Evolutionary conservation across 176 grass and related monocot species (phyloP).

Genomic region (Musa acuminata): DNA sequence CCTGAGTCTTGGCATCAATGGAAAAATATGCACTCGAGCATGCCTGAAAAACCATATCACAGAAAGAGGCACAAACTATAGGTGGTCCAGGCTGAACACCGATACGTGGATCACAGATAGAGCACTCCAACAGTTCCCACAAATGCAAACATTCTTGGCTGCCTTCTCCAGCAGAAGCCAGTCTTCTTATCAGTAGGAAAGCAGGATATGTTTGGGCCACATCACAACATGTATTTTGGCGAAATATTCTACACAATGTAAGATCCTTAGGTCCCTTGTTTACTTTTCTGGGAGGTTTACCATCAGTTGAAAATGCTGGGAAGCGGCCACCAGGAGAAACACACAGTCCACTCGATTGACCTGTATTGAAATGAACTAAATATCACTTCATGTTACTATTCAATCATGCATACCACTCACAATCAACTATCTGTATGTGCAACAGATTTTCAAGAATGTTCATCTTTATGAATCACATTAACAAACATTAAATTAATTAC

Average conservation of each 20-base stretch:
- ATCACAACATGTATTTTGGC: conserved; percentile 78
- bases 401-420: background rate
- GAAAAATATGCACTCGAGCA: conserved; percentile 79
- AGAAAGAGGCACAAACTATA: conserved; percentile 63
- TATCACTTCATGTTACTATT: background rate
- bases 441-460: background rate
- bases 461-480: background rate
- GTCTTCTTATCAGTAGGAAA: conserved; percentile 61
- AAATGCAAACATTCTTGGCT: conserved; percentile 77
- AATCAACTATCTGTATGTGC: background rate
- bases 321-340: conserved; percentile 77
- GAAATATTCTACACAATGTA: conserved; percentile 77
- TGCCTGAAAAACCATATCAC: conserved; percentile 72
- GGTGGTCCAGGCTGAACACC: conserved; percentile 68
- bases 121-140: conserved; percentile 92
- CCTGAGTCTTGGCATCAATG: conserved; percentile 72
- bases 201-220: conserved; percentile 68
- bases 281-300: conserved; percentile 59
- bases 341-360: conserved; percentile 54
- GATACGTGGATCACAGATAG: conserved; percentile 72
- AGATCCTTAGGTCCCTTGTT: conserved; percentile 62
- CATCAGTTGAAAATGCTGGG: conserved; percentile 54
- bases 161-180: conserved; percentile 75
- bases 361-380: conserved; percentile 10
- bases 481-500: background rate